Percentiles rank a stretch among this genome's conserved stretches.
Conservation (phyloP, 2,329 filamentous ascomycete species). For the Fusarium proliferatum region DNA sequence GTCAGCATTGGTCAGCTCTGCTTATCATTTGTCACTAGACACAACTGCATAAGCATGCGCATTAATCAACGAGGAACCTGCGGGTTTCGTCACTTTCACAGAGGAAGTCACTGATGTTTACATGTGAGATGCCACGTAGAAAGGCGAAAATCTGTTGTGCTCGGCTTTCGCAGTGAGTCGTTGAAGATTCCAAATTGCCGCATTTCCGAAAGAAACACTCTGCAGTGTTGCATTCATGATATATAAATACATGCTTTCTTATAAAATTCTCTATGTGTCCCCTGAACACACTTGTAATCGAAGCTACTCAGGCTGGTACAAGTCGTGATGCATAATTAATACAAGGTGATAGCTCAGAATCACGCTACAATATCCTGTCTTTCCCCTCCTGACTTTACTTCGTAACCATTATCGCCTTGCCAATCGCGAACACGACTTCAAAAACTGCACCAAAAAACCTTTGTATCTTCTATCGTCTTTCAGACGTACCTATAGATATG, state of each 20-base stretch:
- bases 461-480: not conserved
- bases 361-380: accelerated
- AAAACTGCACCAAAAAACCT: not conserved
- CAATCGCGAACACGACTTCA: not conserved
- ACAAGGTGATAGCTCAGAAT: not conserved
- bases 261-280: accelerated
- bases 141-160: not conserved
- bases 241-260: not conserved
- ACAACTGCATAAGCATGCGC: too few relatives aligned
- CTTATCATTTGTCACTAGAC: not conserved
- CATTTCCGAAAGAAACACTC: not conserved
- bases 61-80: not conserved
- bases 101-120: not conserved
- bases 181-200: not conserved
- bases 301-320: not conserved
- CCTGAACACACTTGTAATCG: not conserved
- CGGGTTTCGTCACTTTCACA: not conserved
- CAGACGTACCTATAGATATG: not conserved
- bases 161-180: not conserved
- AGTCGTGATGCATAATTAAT: not conserved
- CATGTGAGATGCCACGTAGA: not conserved
- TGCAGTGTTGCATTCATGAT: not conserved
- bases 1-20: not conserved
- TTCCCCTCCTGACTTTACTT: too few relatives aligned
- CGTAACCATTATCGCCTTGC: accelerated